These are phyloP conservation scores for Strigomonas oncopelti DNA, from an alignment of 208 protist genomes.

Conservation along the genomic window DNA sequence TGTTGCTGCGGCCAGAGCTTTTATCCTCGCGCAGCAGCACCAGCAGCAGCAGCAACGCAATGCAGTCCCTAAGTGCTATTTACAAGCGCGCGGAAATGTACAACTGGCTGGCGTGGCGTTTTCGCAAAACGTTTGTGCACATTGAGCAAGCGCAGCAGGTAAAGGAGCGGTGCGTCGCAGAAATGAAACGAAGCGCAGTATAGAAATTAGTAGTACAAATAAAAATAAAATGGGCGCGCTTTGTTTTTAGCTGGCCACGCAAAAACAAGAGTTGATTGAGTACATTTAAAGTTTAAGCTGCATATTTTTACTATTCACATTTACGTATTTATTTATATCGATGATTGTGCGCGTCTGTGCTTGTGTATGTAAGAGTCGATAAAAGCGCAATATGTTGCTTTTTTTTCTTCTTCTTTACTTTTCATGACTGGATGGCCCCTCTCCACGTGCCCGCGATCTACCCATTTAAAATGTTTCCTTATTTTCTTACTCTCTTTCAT, in stretches of 20 bases:
- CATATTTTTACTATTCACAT: constrained; percentile 7
- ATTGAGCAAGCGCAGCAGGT: constrained; percentile 36
- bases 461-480: too few species aligned
- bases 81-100: constrained; percentile 77
- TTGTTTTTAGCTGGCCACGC: too few species aligned
- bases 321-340: neutral
- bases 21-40: too few species aligned
- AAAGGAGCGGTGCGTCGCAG: constrained; percentile 24
- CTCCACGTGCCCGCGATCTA: too few species aligned
- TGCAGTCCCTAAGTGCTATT: constrained; percentile 31
- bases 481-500: constrained; percentile 9
- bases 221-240: neutral
- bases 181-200: constrained; percentile 5
- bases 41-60: neutral
- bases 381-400: too few species aligned
- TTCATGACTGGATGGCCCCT: too few species aligned
- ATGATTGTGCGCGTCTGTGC: too few species aligned
- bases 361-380: neutral
- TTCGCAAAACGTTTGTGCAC: constrained; percentile 69
- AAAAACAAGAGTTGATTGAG: too few species aligned
- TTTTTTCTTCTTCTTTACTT: constrained; percentile 6
- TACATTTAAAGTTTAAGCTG: too few species aligned
- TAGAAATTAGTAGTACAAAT: neutral
- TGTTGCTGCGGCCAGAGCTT: constrained; percentile 7
- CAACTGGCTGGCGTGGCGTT: constrained; percentile 84